Evolutionary conservation across 441 rosid genomes (phyloP).

Genomic region (Adansonia rubrostipa): DNA sequence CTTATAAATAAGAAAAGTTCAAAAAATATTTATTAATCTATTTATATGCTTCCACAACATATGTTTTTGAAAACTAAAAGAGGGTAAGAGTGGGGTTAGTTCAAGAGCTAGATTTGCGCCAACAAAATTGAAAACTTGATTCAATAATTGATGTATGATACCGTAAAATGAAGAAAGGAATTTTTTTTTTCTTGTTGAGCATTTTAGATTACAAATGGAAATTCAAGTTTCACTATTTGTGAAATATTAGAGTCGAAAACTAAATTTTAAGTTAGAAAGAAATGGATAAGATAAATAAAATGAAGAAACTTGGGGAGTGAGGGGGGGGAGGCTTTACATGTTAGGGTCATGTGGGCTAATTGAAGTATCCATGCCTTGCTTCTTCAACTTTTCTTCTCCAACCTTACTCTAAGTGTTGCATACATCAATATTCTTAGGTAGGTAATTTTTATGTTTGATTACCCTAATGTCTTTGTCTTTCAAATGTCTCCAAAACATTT

Average conservation of each 20-base stretch:
- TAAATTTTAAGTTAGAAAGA: neutral
- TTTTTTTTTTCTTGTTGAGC: neutral
- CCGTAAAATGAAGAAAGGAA: neutral
- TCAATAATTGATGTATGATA: neutral
- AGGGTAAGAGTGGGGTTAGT: neutral
- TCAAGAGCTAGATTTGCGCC: neutral
- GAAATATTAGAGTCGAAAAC: neutral
- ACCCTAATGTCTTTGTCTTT: neutral
- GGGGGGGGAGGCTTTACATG: neutral
- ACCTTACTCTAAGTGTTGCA: neutral
- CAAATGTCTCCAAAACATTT: neutral
- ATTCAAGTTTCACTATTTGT: neutral
- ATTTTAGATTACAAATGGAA: neutral
- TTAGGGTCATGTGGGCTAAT: conserved; percentile 3
- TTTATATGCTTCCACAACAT: neutral
- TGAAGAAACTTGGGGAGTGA: neutral
- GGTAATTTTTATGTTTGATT: neutral
- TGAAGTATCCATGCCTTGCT: conserved; percentile 9
- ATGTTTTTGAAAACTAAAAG: neutral
- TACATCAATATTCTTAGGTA: neutral
- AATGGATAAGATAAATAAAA: neutral
- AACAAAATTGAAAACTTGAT: neutral
- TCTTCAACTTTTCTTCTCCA: neutral
- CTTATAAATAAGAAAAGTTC: too few species aligned
- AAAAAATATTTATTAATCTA: neutral